Conservation (phyloP, 2,329 filamentous ascomycete genomes). For the Hypoxylon sp. region DNA sequence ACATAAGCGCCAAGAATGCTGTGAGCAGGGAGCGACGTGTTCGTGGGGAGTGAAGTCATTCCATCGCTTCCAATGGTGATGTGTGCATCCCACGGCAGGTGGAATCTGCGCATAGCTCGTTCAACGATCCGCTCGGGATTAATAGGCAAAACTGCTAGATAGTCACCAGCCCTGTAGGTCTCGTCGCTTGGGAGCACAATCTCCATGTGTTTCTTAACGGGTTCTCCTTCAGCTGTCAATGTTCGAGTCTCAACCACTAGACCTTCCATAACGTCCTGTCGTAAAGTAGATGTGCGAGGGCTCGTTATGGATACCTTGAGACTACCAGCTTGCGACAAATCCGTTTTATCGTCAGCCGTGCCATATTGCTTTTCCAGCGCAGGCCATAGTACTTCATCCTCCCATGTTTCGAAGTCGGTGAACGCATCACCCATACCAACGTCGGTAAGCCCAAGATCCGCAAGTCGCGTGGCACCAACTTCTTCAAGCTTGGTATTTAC, state of each 20-base stretch:
- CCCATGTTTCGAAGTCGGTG: constrained; percentile 71
- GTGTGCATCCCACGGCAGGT: constrained; percentile 77
- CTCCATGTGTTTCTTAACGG: constrained; percentile 75
- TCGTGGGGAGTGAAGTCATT: constrained; percentile 68
- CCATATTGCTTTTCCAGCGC: constrained; percentile 58
- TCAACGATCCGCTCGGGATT: constrained; percentile 75
- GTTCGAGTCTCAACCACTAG: constrained; percentile 68
- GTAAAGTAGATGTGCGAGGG: constrained; percentile 69
- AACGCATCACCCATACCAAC: constrained; percentile 70
- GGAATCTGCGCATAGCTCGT: constrained; percentile 75
- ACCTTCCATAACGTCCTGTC: constrained; percentile 75
- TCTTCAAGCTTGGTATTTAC: constrained; percentile 63
- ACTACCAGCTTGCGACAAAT: constrained; percentile 43
- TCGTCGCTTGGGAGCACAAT: constrained; percentile 76
- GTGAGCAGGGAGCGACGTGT: constrained; percentile 70
- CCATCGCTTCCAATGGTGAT: constrained; percentile 71
- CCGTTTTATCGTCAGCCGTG: constrained; percentile 42
- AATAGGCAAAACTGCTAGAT: constrained; percentile 79
- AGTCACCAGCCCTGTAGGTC: constrained; percentile 81
- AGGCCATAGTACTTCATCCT: constrained; percentile 68
- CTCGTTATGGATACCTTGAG: constrained; percentile 67
- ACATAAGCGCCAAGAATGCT: constrained; percentile 79
- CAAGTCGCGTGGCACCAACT: constrained; percentile 64
- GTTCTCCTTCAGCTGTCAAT: constrained; percentile 65
- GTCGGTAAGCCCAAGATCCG: constrained; percentile 65